These are phyloP conservation scores for Arthrinium phaeospermum DNA, from an alignment of 2,329 filamentous ascomycete species.

Conservation along the genomic window DNA sequence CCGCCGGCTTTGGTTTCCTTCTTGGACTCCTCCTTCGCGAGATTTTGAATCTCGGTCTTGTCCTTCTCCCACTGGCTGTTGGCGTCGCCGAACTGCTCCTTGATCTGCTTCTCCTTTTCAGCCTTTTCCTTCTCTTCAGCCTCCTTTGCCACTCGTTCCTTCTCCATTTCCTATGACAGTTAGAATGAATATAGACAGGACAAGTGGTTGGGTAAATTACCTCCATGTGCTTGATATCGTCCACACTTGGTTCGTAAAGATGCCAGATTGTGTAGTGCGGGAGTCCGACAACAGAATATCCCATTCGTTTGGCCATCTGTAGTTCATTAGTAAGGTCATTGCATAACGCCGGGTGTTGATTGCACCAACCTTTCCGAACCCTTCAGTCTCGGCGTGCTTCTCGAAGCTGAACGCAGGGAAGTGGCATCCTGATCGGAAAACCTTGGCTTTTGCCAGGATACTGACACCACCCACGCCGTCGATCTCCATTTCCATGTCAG, in stretches of 20 bases:
- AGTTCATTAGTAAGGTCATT: constrained; percentile 25
- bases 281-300: constrained; percentile 91
- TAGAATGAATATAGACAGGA: constrained; percentile 25
- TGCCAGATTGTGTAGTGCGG: constrained; percentile 99
- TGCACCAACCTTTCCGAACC: constrained; percentile 86
- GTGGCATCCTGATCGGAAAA: constrained; percentile 93
- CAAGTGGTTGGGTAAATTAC: constrained; percentile 45
- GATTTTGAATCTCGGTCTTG: constrained; percentile 76
- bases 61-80: constrained; percentile 89
- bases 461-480: constrained; percentile 97
- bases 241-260: constrained; percentile 97
- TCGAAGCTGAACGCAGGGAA: constrained; percentile 99
- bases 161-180: constrained; percentile 80
- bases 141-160: constrained; percentile 80
- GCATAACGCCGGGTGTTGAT: constrained; percentile 22
- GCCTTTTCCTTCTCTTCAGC: constrained; percentile 77
- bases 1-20: constrained; percentile 29
- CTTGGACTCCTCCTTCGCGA: constrained; percentile 59
- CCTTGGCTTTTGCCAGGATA: constrained; percentile 93
- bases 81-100: constrained; percentile 79
- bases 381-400: constrained; percentile 97
- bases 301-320: constrained; percentile 96
- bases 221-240: constrained; percentile 97
- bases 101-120: constrained; percentile 77
- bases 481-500: constrained; percentile 99